A percentile compares a stretch with the other conserved stretches of the same genome.
phyloP scores from a whole-genome alignment of 176 grass and related monocot genomes.

The Carex myosuroides region DNA sequence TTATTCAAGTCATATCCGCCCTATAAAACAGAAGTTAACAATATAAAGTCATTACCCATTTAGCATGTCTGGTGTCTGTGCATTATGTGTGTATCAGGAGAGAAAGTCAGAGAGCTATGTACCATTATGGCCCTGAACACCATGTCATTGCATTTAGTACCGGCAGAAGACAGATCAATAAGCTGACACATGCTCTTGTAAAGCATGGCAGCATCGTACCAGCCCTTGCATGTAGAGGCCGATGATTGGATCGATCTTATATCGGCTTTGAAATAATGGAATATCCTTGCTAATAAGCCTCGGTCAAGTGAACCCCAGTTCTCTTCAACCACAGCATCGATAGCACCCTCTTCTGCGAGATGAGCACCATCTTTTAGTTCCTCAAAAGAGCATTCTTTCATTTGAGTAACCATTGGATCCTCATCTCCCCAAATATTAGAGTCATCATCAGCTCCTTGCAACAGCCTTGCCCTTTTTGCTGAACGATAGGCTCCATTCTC shows the following conservation, averaged over 20 bases:
- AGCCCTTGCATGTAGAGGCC: constrained; percentile 64
- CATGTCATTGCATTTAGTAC: constrained; percentile 65
- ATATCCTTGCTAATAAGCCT: constrained; percentile 64
- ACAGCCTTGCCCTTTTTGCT: constrained; percentile 63
- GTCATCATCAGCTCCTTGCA: constrained; percentile 60
- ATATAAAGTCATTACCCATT: constrained; percentile 13
- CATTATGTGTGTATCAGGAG: not conserved
- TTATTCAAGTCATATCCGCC: constrained; percentile 74
- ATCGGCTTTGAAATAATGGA: constrained; percentile 86
- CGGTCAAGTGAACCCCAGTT: constrained; percentile 60
- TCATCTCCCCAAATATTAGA: constrained; percentile 44
- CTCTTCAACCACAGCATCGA: constrained; percentile 16
- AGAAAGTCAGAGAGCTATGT: constrained; percentile 13
- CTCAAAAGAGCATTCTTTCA: constrained; percentile 71
- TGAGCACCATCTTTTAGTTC: constrained; percentile 42
- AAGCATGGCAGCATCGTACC: constrained; percentile 52
- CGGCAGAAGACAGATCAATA: constrained; percentile 70
- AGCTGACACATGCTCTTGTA: constrained; percentile 70
- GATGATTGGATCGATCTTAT: constrained; percentile 77
- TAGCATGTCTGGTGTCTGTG: not conserved
- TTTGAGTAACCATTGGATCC: constrained; percentile 51
- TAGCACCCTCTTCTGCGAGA: constrained; percentile 35
- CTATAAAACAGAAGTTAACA: constrained; percentile 45
- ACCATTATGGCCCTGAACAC: constrained; percentile 67
- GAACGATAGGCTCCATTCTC: constrained; percentile 53